Evolutionary conservation across 164 flowering plant species (phyloP).

Genomic region (Vitis riparia): DNA sequence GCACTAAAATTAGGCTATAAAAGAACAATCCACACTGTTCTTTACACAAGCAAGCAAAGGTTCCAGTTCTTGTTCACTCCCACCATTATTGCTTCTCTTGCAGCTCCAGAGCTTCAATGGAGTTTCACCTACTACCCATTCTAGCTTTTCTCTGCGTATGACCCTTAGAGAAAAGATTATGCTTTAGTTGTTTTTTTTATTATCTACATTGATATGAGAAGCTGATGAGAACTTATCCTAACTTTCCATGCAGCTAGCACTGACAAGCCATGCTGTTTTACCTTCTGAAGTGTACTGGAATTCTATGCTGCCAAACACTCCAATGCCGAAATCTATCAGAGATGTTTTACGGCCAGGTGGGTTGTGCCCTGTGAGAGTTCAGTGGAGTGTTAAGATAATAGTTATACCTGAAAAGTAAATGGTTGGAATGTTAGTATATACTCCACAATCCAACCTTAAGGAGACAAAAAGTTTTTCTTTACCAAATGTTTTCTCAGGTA

Average conservation of each 20-base stretch:
- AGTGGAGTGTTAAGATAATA: no score
- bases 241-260: conserved; percentile 28
- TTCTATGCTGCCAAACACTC: conserved; percentile 36
- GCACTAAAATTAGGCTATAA: no score
- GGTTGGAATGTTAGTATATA: no score
- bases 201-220: not conserved
- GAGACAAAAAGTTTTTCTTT: no score
- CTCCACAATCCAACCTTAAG: no score
- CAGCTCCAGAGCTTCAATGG: conserved; percentile 15
- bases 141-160: conserved; percentile 21
- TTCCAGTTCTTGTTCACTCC: no score
- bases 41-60: no score
- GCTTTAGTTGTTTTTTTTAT: not conserved
- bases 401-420: no score
- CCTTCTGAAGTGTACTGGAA: conserved; percentile 47
- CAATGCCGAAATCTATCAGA: conserved; percentile 38
- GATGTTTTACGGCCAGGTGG: conserved; percentile 36
- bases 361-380: not conserved
- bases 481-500: no score
- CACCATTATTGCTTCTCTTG: no score
- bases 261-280: conserved; percentile 38
- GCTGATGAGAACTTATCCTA: not conserved
- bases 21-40: no score
- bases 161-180: no score
- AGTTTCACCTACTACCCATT: conserved; percentile 16